Conservation (phyloP, 805 yeast species). For the Pichia manshurica region DNA sequence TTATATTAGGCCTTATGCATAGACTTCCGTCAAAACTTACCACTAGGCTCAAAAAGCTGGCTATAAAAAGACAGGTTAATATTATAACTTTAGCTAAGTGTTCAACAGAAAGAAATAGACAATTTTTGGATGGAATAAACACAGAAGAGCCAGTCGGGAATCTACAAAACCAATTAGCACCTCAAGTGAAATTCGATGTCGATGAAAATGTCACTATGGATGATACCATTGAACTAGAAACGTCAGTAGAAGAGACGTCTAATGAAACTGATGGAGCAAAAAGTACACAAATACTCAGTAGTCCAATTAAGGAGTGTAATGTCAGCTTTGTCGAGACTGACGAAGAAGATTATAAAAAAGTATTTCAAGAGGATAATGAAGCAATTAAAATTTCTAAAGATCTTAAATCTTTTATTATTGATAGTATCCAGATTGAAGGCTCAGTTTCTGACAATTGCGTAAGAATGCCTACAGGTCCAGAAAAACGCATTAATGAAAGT, state of each 20-base stretch:
- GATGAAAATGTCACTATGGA: not conserved
- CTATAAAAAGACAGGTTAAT: not conserved
- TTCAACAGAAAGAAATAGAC: not conserved
- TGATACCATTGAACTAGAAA: not conserved
- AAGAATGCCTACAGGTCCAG: not conserved
- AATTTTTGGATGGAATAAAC: too few species aligned
- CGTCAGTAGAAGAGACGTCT: not conserved
- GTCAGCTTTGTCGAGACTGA: not conserved
- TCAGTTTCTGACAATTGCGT: not conserved
- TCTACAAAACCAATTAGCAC: too few species aligned
- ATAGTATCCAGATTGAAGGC: conserved; percentile 5
- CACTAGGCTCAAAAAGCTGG: not conserved
- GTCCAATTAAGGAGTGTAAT: not conserved
- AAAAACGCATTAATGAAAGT: not conserved
- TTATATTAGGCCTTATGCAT: not conserved
- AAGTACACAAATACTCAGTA: not conserved
- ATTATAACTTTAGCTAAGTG: not conserved
- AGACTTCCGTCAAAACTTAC: not conserved
- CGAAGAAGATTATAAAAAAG: not conserved
- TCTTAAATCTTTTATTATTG: conserved; percentile 11
- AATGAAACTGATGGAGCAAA: not conserved
- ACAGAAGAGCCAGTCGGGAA: too few species aligned
- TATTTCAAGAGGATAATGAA: not conserved
- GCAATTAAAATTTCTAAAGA: not conserved
- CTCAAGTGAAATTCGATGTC: not conserved